Evolutionary conservation across 1,139 yeast genomes (phyloP).

Genomic region (Pichia kudriavzevii): DNA sequence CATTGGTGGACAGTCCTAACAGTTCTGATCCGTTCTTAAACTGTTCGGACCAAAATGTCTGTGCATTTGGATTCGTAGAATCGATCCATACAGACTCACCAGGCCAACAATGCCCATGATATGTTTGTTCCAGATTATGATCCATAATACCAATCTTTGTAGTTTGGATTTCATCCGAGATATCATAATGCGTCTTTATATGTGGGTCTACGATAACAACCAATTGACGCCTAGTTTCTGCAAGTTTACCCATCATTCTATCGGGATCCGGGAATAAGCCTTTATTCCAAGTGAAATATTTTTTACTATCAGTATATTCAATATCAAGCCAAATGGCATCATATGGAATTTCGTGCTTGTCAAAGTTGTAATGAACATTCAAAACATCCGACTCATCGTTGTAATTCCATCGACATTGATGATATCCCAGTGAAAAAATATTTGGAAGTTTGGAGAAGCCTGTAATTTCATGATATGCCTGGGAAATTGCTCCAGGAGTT

Average conservation of each 20-base stretch:
- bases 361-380: slow-evolving; percentile 62
- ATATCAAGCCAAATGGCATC: slow-evolving; percentile 95
- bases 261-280: slow-evolving; percentile 70
- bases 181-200: slow-evolving; percentile 59
- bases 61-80: slow-evolving; percentile 59
- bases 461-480: slow-evolving; percentile 61
- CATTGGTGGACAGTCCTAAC: slow-evolving; percentile 50
- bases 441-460: slow-evolving; percentile 77
- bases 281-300: slow-evolving; percentile 86
- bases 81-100: slow-evolving; percentile 95
- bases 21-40: slow-evolving; percentile 38
- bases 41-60: slow-evolving; percentile 49
- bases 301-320: slow-evolving; percentile 79
- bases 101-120: slow-evolving; percentile 95
- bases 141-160: slow-evolving; percentile 34
- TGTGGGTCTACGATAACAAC: slow-evolving; percentile 92
- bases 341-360: slow-evolving; percentile 67
- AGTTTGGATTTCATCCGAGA: slow-evolving; percentile 44
- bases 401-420: slow-evolving; percentile 97
- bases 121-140: slow-evolving; percentile 43
- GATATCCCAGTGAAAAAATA: slow-evolving; percentile 77
- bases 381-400: slow-evolving; percentile 80
- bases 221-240: slow-evolving; percentile 67
- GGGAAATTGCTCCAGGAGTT: slow-evolving; percentile 51
- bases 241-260: slow-evolving; percentile 56